A percentile compares a stretch with the other conserved stretches of the same genome.
phyloP scores from a whole-genome alignment of 1,139 yeast species.

The Saccharomyces hybrid region DNA sequence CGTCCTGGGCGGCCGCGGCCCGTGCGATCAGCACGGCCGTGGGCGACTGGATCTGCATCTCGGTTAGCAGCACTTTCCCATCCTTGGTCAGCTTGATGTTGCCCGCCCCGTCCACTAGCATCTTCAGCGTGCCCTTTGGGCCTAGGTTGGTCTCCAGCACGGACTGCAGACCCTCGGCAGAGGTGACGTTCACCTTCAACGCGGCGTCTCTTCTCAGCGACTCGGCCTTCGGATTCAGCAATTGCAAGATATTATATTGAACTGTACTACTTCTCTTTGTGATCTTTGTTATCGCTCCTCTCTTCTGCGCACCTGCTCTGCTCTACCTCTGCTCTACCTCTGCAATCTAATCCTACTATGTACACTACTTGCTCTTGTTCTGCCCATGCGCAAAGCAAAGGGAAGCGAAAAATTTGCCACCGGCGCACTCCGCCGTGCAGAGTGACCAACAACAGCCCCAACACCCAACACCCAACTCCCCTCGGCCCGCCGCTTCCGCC shows the following conservation, averaged over 20 bases:
- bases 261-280: background rate
- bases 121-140: slow-evolving; percentile 68
- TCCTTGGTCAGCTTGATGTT: slow-evolving; percentile 92
- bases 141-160: slow-evolving; percentile 89
- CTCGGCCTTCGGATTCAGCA: slow-evolving; percentile 95
- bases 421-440: background rate
- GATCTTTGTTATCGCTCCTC: background rate
- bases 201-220: slow-evolving; percentile 92
- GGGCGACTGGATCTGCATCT: slow-evolving; percentile 99
- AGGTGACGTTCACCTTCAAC: slow-evolving; percentile 84
- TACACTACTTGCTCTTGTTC: background rate
- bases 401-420: background rate
- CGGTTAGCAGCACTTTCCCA: slow-evolving; percentile 87
- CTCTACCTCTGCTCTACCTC: background rate
- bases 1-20: slow-evolving; percentile 98
- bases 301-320: background rate
- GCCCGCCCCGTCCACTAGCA: slow-evolving; percentile 96
- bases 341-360: too few species aligned
- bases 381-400: background rate
- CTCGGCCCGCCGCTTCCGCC: too few species aligned
- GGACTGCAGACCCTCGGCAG: slow-evolving; percentile 94
- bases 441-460: background rate
- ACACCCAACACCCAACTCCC: too few species aligned
- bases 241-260: slow-evolving; percentile 49
- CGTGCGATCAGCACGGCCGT: slow-evolving; percentile 98